A percentile compares a stretch with the other conserved stretches of the same genome.
Conservation (phyloP, 176 grass and related monocot species). For the Oryza punctata region DNA sequence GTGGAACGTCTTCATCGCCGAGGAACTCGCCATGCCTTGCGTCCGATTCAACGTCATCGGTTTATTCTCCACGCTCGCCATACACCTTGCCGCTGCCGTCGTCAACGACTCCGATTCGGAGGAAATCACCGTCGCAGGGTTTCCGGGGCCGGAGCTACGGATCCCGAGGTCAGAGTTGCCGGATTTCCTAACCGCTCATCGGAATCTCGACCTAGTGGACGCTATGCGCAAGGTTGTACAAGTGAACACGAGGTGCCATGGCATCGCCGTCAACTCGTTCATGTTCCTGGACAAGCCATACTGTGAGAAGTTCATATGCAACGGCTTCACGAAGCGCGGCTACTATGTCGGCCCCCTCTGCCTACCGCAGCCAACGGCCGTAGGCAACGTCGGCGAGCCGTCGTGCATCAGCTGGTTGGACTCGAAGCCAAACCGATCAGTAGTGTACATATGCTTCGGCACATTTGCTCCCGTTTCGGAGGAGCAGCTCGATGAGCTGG, state of each 20-base stretch:
- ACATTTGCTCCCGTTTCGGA: conserved; percentile 10
- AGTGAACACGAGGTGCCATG: neutral
- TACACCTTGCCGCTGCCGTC: too few relatives aligned
- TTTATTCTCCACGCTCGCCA: neutral
- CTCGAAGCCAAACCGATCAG: conserved; percentile 12
- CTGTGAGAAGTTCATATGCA: neutral
- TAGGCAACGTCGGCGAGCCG: neutral
- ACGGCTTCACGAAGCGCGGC: neutral
- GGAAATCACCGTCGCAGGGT: neutral
- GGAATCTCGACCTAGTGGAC: neutral
- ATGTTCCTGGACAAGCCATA: neutral
- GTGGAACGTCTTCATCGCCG: conserved; percentile 2
- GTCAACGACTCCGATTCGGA: neutral
- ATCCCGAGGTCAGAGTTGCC: conserved; percentile 23
- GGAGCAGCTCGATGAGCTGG: conserved; percentile 26
- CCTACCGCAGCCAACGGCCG: neutral
- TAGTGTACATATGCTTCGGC: conserved; percentile 40
- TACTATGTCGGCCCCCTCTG: conserved; percentile 26
- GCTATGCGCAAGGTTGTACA: neutral
- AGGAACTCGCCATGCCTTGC: neutral
- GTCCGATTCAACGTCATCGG: conserved; percentile 3
- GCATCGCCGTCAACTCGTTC: conserved; percentile 18
- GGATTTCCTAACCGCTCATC: neutral
- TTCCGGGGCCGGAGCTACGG: neutral
- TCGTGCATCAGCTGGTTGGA: conserved; percentile 23